phyloP scores from a whole-genome alignment of 1,284 basidiomycete species.

The Mycena sp. region DNA sequence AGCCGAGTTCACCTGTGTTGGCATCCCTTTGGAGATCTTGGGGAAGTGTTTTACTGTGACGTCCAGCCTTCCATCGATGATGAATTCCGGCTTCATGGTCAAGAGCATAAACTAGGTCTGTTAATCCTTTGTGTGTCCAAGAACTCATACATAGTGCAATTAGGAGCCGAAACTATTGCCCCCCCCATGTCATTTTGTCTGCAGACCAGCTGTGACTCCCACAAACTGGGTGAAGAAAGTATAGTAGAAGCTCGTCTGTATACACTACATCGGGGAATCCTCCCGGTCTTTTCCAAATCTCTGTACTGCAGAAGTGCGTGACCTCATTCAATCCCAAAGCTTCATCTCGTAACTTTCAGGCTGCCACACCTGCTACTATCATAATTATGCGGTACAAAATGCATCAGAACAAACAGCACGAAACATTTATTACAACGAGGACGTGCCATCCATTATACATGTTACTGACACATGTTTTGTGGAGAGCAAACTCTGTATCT shows the following conservation, averaged over 20 bases:
- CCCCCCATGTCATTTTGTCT: not conserved
- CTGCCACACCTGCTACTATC: constrained; percentile 22
- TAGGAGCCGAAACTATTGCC: not conserved
- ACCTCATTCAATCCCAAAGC: not conserved
- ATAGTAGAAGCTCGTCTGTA: constrained; percentile 9
- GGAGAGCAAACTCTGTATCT: constrained; percentile 2
- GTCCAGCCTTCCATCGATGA: not conserved
- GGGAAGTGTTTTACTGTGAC: not conserved
- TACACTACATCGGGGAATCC: constrained; percentile 17
- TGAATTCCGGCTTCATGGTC: not conserved
- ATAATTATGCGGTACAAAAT: constrained; percentile 14
- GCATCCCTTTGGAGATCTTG: constrained; percentile 10
- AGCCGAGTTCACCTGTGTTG: not conserved
- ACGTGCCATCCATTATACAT: constrained; percentile 2
- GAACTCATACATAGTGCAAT: not conserved
- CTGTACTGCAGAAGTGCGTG: constrained; percentile 19
- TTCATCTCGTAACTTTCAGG: not conserved
- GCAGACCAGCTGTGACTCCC: not conserved
- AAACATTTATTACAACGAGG: not conserved
- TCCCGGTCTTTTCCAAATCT: constrained; percentile 19
- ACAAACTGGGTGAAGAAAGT: not conserved
- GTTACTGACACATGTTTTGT: constrained; percentile 1
- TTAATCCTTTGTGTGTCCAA: not conserved
- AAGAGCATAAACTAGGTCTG: not conserved
- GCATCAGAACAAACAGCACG: not conserved